phyloP scores from a whole-genome alignment of 345 rosid species.

The Excoecaria agallocha region DNA sequence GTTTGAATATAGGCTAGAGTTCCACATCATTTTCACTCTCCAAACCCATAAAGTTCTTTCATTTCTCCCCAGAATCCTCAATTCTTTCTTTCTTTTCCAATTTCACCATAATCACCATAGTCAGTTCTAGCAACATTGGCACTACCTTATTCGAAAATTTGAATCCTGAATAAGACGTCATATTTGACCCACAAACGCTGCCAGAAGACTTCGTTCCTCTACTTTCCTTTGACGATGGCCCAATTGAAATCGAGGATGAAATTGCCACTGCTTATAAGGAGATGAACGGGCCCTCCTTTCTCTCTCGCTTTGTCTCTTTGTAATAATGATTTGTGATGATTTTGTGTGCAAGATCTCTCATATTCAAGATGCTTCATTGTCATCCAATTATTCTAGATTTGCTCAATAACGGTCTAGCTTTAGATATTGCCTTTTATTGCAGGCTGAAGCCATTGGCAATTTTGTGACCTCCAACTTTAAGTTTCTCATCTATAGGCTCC shows the following conservation, averaged over 20 bases:
- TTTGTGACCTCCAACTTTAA: not conserved
- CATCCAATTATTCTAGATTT: not conserved
- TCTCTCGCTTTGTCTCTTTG: too few relatives aligned
- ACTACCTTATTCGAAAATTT: constrained; percentile 49
- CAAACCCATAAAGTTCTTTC: too few relatives aligned
- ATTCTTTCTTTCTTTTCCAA: constrained; percentile 27
- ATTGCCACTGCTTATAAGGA: constrained; percentile 72
- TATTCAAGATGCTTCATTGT: not conserved
- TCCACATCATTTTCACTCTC: too few relatives aligned
- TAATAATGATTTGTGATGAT: not conserved
- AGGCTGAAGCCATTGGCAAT: not conserved
- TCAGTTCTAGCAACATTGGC: constrained; percentile 40
- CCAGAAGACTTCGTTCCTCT: constrained; percentile 60
- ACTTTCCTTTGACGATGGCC: constrained; percentile 71
- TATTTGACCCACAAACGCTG: constrained; percentile 57
- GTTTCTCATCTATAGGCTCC: constrained; percentile 12
- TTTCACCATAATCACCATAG: constrained; percentile 15
- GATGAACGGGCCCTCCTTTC: constrained; percentile 53
- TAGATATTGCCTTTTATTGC: constrained; percentile 11
- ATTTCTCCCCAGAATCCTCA: too few relatives aligned
- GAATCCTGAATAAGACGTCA: constrained; percentile 40
- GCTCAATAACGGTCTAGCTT: not conserved
- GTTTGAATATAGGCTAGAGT: too few relatives aligned
- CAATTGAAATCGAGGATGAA: constrained; percentile 62
- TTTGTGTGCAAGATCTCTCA: constrained; percentile 6